Conservation (phyloP, 805 yeast genomes). For the Starmerella etchellsii region DNA sequence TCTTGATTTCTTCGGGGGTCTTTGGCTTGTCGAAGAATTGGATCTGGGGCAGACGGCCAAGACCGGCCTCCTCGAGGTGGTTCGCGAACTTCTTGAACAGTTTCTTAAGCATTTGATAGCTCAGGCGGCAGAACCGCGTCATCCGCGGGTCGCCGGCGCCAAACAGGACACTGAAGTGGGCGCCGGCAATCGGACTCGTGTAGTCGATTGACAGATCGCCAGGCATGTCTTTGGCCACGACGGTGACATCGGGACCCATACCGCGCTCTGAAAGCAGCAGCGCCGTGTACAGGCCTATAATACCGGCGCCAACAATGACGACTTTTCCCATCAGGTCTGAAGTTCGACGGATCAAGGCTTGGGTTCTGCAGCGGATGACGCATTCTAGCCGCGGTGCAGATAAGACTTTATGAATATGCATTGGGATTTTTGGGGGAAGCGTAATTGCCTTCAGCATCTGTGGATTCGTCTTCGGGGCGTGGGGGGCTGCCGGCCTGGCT, state of each 20-base stretch:
- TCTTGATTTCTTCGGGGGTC: constrained; percentile 34
- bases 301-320: constrained; percentile 54
- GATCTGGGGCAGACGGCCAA: constrained; percentile 41
- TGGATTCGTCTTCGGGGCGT: too few relatives aligned
- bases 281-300: constrained; percentile 54
- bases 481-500: too few relatives aligned
- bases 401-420: too few relatives aligned
- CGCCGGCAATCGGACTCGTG: constrained; percentile 76
- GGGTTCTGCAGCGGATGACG: too few relatives aligned
- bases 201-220: constrained; percentile 66
- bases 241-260: constrained; percentile 34
- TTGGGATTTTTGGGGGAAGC: too few relatives aligned
- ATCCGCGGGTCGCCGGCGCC: constrained; percentile 43
- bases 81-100: constrained; percentile 37
- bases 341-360: too few relatives aligned
- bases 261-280: constrained; percentile 35
- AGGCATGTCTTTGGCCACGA: constrained; percentile 56
- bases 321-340: too few relatives aligned
- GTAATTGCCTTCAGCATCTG: too few relatives aligned
- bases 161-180: constrained; percentile 42
- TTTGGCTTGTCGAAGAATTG: constrained; percentile 48
- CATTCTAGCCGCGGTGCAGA: too few relatives aligned
- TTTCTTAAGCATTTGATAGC: constrained; percentile 38
- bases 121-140: constrained; percentile 41
- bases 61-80: constrained; percentile 35